These are phyloP conservation scores for Coniosporium tulheliwenetii DNA, from an alignment of 2,329 filamentous ascomycete species.

Conservation along the genomic window DNA sequence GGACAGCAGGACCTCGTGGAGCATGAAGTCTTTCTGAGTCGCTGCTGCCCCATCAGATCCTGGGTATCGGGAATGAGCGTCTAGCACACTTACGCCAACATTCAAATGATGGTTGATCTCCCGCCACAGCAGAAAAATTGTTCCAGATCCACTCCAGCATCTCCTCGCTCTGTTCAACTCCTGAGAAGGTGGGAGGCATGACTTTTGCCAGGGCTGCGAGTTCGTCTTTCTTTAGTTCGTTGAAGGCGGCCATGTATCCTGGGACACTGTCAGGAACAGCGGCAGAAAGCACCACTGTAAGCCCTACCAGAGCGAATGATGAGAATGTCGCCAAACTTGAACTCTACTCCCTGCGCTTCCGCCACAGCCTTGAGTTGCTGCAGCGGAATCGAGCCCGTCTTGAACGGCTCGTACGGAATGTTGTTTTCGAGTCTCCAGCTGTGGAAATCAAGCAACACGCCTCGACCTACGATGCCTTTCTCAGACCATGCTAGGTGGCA, in stretches of 20 bases:
- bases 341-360: conserved; percentile 29
- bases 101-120: conserved; percentile 22
- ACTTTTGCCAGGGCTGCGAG: conserved; percentile 20
- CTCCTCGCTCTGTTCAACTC: conserved; percentile 30
- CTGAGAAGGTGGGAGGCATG: conserved; percentile 28
- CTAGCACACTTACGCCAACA: conserved; percentile 13
- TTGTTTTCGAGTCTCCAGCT: conserved; percentile 27
- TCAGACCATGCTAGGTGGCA: conserved; percentile 29
- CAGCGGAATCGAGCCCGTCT: conserved; percentile 18
- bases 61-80: neutral
- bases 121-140: conserved; percentile 21
- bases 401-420: conserved; percentile 21
- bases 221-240: conserved; percentile 19
- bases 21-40: conserved; percentile 16
- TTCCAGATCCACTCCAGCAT: conserved; percentile 26
- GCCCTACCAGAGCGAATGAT: conserved; percentile 24
- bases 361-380: conserved; percentile 27
- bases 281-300: neutral
- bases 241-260: conserved; percentile 29
- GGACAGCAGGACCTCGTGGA: conserved; percentile 32
- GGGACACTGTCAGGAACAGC: neutral
- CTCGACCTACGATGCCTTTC: conserved; percentile 39
- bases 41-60: conserved; percentile 4
- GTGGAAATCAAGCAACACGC: conserved; percentile 38
- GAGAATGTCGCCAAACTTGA: conserved; percentile 41